Evolutionary conservation across 192 early-diverging fungal genomes (phyloP), one percentile per base, ranked within the genome.

Genomic region (Ramicandelaber brevisporus): DNA sequence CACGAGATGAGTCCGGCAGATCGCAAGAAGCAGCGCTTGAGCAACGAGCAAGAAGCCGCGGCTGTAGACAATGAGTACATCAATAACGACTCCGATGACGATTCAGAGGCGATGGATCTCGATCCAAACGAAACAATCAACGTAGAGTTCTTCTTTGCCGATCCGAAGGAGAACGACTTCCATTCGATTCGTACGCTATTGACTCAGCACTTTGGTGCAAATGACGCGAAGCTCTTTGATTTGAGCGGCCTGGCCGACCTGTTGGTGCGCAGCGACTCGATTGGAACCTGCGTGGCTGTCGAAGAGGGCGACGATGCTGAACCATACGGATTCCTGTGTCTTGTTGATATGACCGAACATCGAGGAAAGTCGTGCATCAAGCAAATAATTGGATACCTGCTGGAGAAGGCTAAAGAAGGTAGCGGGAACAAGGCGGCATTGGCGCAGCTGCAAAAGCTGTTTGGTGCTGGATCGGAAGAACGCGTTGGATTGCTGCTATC

Each of bases 61-160:
- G n/a, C n/a, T n/a, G n/a, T n/a, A n/a, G n/a, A n/a, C n/a, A n/a
- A n/a, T n/a, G n/a, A n/a, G n/a, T n/a, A n/a, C n/a, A n/a, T n/a
- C n/a, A n/a, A n/a, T n/a, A n/a, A n/a, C n/a, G n/a, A n/a, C n/a
- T n/a, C n/a, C n/a, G n/a, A n/a, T n/a, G n/a, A n/a, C n/a, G n/a
- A n/a, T n/a, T n/a, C n/a, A n/a, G n/a, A n/a, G n/a, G n/a, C n/a
- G n/a, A n/a, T n/a, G n/a, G n/a, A n/a, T n/a, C n/a, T n/a, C n/a
- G n/a, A n/a, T n/a, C n/a, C n/a, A n/a, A n/a, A 65, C 59, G 56
- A 63, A 21, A 56, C 57, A 26, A 47, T 83, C 22, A 61, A 87
- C 38, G 73, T 83, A 4, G 77, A 83, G 31, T 81, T 83, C 41
- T 78, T 81, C 30, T 87, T 87, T 43, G 77, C 68, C 48, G 72